Conservation (phyloP, 1,139 yeast species). For the Geotrichum aggregatum region DNA sequence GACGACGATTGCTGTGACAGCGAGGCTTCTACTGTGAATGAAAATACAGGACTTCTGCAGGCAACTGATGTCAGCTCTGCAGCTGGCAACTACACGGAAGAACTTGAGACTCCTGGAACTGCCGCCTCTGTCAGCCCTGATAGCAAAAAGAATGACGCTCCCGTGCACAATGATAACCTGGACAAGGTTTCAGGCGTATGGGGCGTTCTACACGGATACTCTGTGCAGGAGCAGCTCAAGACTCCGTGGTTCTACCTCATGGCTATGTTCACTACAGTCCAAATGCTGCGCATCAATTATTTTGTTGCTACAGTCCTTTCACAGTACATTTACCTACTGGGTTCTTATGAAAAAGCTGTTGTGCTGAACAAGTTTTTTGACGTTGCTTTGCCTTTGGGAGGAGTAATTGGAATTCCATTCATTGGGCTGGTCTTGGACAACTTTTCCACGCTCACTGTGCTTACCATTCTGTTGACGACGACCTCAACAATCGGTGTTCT, state of each 20-base stretch:
- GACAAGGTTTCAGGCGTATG: slow-evolving; percentile 57
- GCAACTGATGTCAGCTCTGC: background rate
- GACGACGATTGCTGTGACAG: slow-evolving; percentile 24
- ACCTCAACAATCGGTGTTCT: slow-evolving; percentile 31
- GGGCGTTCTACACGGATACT: slow-evolving; percentile 72
- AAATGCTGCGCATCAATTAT: slow-evolving; percentile 86
- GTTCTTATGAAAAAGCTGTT: slow-evolving; percentile 51
- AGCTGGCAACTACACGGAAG: slow-evolving; percentile 10
- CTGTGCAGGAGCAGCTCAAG: slow-evolving; percentile 58
- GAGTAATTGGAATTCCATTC: slow-evolving; percentile 76
- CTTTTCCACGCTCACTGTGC: slow-evolving; percentile 56
- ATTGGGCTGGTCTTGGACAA: slow-evolving; percentile 80
- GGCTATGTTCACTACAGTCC: slow-evolving; percentile 74
- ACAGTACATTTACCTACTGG: slow-evolving; percentile 68
- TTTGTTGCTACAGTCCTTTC: slow-evolving; percentile 83
- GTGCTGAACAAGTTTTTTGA: slow-evolving; percentile 72
- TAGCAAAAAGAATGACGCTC: slow-evolving; percentile 15
- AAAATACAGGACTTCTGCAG: slow-evolving; percentile 22
- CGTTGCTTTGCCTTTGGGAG: slow-evolving; percentile 81
- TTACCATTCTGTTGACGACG: slow-evolving; percentile 44
- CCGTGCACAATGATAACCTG: slow-evolving; percentile 44
- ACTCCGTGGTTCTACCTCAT: slow-evolving; percentile 78
- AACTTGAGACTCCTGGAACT: slow-evolving; percentile 10
- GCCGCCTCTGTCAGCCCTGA: slow-evolving; percentile 10
- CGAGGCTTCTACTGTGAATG: slow-evolving; percentile 21